Conservation (phyloP, 768 basidiomycete species). For the Russula brevipes region DNA sequence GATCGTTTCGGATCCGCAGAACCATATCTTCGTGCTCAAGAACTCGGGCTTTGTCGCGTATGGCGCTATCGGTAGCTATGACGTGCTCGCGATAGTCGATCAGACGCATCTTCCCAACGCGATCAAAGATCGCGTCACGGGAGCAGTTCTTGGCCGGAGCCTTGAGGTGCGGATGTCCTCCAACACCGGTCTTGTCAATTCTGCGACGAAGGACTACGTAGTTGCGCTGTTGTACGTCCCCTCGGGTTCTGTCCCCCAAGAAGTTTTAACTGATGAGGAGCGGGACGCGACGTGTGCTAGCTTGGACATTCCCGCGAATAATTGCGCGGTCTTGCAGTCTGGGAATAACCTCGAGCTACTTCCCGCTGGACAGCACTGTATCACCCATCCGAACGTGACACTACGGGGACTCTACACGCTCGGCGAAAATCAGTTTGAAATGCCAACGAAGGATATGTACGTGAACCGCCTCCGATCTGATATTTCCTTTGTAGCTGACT, state of each 20-base stretch:
- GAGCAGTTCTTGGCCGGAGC: slow-evolving; percentile 58
- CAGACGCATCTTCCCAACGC: slow-evolving; percentile 67
- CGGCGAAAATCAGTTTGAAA: slow-evolving; percentile 79
- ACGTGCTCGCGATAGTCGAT: slow-evolving; percentile 75
- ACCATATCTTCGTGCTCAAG: slow-evolving; percentile 75
- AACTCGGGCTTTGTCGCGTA: slow-evolving; percentile 75
- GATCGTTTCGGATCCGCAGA: slow-evolving; percentile 71
- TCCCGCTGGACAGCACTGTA: slow-evolving; percentile 76
- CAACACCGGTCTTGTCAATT: slow-evolving; percentile 42
- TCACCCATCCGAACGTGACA: slow-evolving; percentile 80
- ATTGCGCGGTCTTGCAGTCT: slow-evolving; percentile 79
- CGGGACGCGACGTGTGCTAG: slow-evolving; percentile 34
- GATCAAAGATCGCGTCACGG: slow-evolving; percentile 60
- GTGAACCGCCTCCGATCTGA: slow-evolving; percentile 26
- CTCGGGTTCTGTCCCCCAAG: neutral
- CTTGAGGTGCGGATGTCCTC: slow-evolving; percentile 72
- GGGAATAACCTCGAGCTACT: slow-evolving; percentile 76
- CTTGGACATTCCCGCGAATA: slow-evolving; percentile 79
- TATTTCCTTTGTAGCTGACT: neutral
- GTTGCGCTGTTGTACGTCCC: slow-evolving; percentile 69
- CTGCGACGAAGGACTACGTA: slow-evolving; percentile 50
- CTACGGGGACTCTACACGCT: slow-evolving; percentile 74
- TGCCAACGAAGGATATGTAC: slow-evolving; percentile 85
- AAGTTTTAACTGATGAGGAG: neutral
- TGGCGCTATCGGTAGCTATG: slow-evolving; percentile 68